Conservation (phyloP, 1,139 yeast genomes). For the Suhomyces anneliseae region DNA sequence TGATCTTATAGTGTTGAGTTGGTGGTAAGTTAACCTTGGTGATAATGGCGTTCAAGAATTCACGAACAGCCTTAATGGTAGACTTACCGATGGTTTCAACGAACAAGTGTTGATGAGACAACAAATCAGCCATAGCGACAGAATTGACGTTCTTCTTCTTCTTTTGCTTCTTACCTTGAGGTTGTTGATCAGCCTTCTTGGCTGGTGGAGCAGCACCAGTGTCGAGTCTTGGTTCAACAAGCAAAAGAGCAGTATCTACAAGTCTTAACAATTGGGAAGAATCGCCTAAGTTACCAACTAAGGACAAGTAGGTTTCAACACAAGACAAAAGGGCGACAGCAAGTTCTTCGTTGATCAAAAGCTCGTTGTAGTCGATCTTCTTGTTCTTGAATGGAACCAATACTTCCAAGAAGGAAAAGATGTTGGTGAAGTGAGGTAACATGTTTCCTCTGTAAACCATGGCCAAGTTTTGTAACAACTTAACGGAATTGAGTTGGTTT, state of each 20-base stretch:
- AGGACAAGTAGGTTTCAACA: conserved; percentile 28
- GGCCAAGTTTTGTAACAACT: conserved; percentile 40
- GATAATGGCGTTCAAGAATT: conserved; percentile 52
- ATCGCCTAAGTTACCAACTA: conserved; percentile 38
- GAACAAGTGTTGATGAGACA: conserved; percentile 68
- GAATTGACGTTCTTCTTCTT: conserved; percentile 45
- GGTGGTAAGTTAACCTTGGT: conserved; percentile 56
- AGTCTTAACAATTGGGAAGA: conserved; percentile 41
- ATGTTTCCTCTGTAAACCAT: conserved; percentile 43
- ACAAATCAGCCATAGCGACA: conserved; percentile 64
- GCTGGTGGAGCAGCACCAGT: conserved; percentile 13
- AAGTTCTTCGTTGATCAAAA: conserved; percentile 35
- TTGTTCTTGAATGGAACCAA: conserved; percentile 51
- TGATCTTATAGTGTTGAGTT: conserved; percentile 61
- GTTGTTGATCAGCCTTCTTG: conserved; percentile 3
- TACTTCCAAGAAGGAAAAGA: conserved; percentile 54
- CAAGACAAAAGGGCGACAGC: conserved; percentile 30
- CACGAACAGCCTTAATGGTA: conserved; percentile 41
- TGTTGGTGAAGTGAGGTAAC: conserved; percentile 48
- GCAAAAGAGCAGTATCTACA: conserved; percentile 45
- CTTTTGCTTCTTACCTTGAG: conserved; percentile 26
- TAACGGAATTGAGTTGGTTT: conserved; percentile 46
- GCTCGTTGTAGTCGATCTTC: conserved; percentile 30
- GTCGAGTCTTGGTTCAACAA: conserved; percentile 42
- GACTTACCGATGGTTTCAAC: conserved; percentile 36